phyloP scores from a whole-genome alignment of 352 stramenopile genomes.

The Phytopythium litorale region DNA sequence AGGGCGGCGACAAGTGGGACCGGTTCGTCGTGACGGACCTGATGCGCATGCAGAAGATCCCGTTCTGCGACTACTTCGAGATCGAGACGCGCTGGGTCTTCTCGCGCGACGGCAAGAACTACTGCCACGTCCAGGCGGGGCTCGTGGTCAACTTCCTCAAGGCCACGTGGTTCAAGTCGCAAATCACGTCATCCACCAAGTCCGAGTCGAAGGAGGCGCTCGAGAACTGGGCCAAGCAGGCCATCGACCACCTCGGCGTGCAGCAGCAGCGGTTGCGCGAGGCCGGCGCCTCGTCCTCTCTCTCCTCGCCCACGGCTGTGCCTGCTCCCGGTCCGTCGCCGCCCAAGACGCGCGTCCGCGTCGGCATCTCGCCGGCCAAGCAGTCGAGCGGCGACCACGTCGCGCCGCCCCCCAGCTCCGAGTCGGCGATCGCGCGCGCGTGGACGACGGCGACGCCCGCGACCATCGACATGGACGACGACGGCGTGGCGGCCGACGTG shows the following conservation, averaged over 20 bases:
- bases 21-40: conserved; percentile 64
- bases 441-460: conserved; percentile 2
- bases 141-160: conserved; percentile 77
- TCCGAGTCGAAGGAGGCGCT: conserved; percentile 71
- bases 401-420: neutral
- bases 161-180: conserved; percentile 81
- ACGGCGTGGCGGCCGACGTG: conserved; percentile 2
- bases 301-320: neutral
- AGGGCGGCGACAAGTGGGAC: conserved; percentile 40
- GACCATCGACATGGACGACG: neutral
- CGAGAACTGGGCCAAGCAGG: conserved; percentile 53
- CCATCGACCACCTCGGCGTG: conserved; percentile 38
- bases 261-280: conserved; percentile 22
- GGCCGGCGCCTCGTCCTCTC: neutral
- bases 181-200: conserved; percentile 73
- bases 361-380: conserved; percentile 1
- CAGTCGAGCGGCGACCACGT: neutral
- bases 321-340: neutral
- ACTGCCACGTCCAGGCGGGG: conserved; percentile 68
- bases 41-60: conserved; percentile 69
- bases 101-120: conserved; percentile 64
- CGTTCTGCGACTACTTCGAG: conserved; percentile 82
- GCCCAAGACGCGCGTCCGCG: neutral
- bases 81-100: conserved; percentile 82
- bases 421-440: conserved; percentile 5